Base-by-base conservation (phyloP, 257 asterid genomes). In the Gentiana straminea region DNA sequence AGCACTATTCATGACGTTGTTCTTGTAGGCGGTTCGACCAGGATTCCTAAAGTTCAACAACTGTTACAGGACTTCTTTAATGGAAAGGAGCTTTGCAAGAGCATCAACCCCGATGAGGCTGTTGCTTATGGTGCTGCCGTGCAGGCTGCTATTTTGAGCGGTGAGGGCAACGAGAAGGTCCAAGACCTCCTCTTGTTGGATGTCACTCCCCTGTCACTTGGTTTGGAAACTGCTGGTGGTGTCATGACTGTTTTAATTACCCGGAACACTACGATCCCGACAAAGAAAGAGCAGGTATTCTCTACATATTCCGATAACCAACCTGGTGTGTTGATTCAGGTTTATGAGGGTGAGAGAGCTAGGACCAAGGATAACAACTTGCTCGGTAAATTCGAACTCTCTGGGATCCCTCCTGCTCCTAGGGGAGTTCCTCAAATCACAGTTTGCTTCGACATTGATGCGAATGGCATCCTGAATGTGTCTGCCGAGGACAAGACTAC, bases 401-500 rank as follows among this genome's bases (percentile, higher is more conserved):
- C 95, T 0, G 95, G 95, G 34, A 82, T 86, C 49, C 95, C 93
- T 12, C 95, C 89, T 4, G 93, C 95, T 2, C 93, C 95, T 0
- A 67, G 95, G 54, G 95, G 95, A 3, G 93, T 86, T 12, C 95
- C 95, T 38, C 95, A 86, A 72, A 86, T 86, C 41, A 80, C 95
- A 0, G 95, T 86, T 2, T 82, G 95, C 77, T 86, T 86, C 3
- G 95, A 86, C 35, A 86, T 86, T 2, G 95, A 86, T 41, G 95
- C 95, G 61, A 82, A 82, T 36, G 95, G 95, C 57, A 86, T 86
- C 32, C 57, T 86, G 33, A 86, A 86, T 2, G 95, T 82, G 32
- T 86, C 95, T 41, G 95, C 95, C 1, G 93, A 86, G 75, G 95
- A 86, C 74, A 86, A 86, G 72, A 86, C 95, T 1, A 86, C 95